Percentiles rank a stretch among this genome's conserved stretches.
Conservation (phyloP, 495 filamentous ascomycete species). For the Viridothelium virens region DNA sequence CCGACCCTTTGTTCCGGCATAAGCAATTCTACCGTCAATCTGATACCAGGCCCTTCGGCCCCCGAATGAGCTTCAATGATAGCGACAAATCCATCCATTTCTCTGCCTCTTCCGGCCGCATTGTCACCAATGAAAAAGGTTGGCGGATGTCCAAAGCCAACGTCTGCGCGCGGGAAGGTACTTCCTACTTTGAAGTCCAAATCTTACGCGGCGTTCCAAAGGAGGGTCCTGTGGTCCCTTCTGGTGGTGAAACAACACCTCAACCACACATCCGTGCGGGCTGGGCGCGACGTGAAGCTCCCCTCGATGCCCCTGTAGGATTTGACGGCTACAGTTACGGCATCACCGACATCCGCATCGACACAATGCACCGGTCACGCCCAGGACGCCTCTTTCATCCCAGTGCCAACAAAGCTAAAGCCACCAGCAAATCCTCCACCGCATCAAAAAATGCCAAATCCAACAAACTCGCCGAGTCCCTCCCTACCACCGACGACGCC, state of each 20-base stretch:
- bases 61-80: constrained; percentile 87
- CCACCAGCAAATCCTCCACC: constrained; percentile 18
- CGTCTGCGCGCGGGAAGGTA: constrained; percentile 81
- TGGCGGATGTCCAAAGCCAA: constrained; percentile 82
- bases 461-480: constrained; percentile 29
- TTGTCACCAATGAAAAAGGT: constrained; percentile 71
- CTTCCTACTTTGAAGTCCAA: constrained; percentile 90
- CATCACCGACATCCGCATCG: constrained; percentile 76
- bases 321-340: constrained; percentile 97
- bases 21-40: constrained; percentile 85
- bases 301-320: constrained; percentile 84
- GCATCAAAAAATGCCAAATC: constrained; percentile 49
- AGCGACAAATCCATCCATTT: constrained; percentile 69
- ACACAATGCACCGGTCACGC: constrained; percentile 88
- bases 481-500: constrained; percentile 34
- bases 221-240: constrained; percentile 26
- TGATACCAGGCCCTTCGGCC: constrained; percentile 69
- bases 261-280: constrained; percentile 73
- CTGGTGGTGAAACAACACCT: constrained; percentile 23
- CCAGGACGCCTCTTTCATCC: constrained; percentile 75
- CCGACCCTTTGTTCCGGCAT: constrained; percentile 75
- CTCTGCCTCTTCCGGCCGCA: constrained; percentile 49
- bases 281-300: constrained; percentile 82
- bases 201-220: constrained; percentile 62
- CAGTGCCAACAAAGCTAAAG: constrained; percentile 29